Base-by-base conservation (phyloP, 2,329 filamentous ascomycete species). In the Fusarium sp. region DNA sequence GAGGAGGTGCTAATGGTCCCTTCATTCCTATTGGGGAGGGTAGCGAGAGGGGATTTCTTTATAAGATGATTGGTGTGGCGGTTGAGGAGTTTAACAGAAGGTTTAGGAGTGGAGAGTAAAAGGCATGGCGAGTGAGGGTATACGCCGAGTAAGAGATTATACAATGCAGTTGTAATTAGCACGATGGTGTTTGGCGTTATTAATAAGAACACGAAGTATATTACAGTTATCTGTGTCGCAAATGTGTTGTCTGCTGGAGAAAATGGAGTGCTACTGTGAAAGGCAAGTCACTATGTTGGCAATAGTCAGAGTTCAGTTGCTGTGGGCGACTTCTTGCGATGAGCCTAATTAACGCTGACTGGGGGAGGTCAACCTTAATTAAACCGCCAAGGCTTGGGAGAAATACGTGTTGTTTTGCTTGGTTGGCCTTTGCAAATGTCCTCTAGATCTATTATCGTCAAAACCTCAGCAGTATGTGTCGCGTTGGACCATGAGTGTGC, bases 21-120 rank as follows among this genome's bases (percentile, higher is more conserved):
- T 99, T 98, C 77, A 90, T 99, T 9, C 96, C 96, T 0, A 92
- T 98, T 8, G 91, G 90, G n/a, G 94, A 97, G 75, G 95, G 98
- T 80, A 92, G 90, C 57, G 85, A 87, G 30, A 80, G 89, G 43
- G 83, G 85, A 3, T 91, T 89, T 75, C 74, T 91, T 68, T 91
- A 91, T 78, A 83, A 83, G 72, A 90, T 90, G 85, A 84, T 91
- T 62, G 88, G 86, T 1, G 81, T 91, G 3, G 89, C 89, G 3
- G 89, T 90, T 45, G 87, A 89, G 74, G 89, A 91, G 81, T 91
- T 90, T 63, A 91, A 91, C 74, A 83, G 88, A 62, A 82, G 88
- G 69, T 91, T 87, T 70, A 83, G 82, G 74, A 78, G 78, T 45
- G 78, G 75, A 25, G 79, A 81, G 58, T 79, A 73, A 28, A 28